Evolutionary conservation across 306 rosid species (phyloP), one percentile per base, ranked within the genome.

Genomic region (Cicer bijugum): DNA sequence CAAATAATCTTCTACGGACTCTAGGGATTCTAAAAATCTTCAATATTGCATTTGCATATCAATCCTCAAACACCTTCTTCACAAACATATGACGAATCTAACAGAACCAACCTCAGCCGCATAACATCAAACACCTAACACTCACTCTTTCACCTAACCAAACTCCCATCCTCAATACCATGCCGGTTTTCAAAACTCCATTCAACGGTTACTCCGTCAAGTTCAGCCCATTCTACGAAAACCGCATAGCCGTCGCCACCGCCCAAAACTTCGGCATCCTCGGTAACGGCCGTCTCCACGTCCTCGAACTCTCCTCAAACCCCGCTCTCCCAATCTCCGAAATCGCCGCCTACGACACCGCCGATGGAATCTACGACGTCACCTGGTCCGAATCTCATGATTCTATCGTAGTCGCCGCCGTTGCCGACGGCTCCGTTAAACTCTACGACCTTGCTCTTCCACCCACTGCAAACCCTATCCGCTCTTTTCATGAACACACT

Each of bases 201-300:
- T 94, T 94, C 90, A 94, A 91, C 65, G 98, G 98, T 62, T 91
- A 94, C 86, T 86, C 97, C 62, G 97, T 94, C 61, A 94, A 85
- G 80, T 94, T 94, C 88, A 94, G 98, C 74, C 98, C 97, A 0
- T 94, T 94, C 88, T 91, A 89, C 81, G 97, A 94, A 75, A 83
- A 90, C 59, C 96, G 97, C 19, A 47, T 94, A 33, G 98, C 97
- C 76, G 98, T 94, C 48, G 96, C 97, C 84, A 91, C 98, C 76
- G 79, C 97, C 42, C 95, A 91, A 70, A 94, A 94, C 84, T 94
- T 89, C 66, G 99, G 99, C 50, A 94, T 94, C 89, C 90, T 94
- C 37, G 97, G 97, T 60, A 94, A 94, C 68, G 97, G 99, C 55
- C 96, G 99, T 45, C 72, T 94, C 68, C 99, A 91, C 81, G 88